A percentile compares a stretch with the other conserved stretches of the same genome.
Conservation (phyloP, 2,329 filamentous ascomycete genomes). For the Nemania abortiva region DNA sequence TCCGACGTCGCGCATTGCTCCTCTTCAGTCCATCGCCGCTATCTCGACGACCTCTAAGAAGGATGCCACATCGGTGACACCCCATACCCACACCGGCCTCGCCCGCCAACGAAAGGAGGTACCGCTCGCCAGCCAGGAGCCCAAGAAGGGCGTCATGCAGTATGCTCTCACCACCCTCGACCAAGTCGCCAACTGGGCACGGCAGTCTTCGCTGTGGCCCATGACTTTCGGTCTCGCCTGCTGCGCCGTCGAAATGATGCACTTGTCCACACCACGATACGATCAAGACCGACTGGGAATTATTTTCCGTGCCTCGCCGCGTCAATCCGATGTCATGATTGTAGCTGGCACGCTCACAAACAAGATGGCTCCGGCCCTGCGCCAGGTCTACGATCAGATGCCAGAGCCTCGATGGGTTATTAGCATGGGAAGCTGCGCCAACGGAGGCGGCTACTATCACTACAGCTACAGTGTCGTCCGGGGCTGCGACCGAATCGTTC, state of each 20-base stretch:
- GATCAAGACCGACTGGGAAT: constrained; percentile 90
- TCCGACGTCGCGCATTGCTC: constrained; percentile 73
- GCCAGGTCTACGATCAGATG: constrained; percentile 97
- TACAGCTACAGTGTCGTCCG: constrained; percentile 84
- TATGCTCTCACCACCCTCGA: constrained; percentile 88
- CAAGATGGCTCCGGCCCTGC: constrained; percentile 93
- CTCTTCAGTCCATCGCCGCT: constrained; percentile 72
- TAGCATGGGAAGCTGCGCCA: constrained; percentile 87
- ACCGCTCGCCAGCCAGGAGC: constrained; percentile 80
- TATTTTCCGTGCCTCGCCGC: constrained; percentile 89
- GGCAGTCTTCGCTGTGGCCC: constrained; percentile 87
- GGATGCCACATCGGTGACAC: constrained; percentile 68
- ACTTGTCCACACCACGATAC: constrained; percentile 87
- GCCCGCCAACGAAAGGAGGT: constrained; percentile 76
- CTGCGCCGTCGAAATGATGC: constrained; percentile 95
- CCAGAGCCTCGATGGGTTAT: constrained; percentile 88
- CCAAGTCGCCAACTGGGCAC: constrained; percentile 84
- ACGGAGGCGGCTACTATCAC: constrained; percentile 88
- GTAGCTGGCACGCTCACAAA: constrained; percentile 93
- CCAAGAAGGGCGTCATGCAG: constrained; percentile 83
- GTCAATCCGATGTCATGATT: constrained; percentile 93
- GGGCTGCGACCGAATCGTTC: constrained; percentile 81
- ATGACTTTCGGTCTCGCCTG: constrained; percentile 91
- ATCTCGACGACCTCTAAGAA: constrained; percentile 75
- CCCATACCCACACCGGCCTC: constrained; percentile 67